A percentile compares a stretch with the other conserved stretches of the same genome.
Evolutionary conservation across 2,329 filamentous ascomycete species (phyloP).

Genomic region (Monilinia vaccinii-corymbosi): DNA sequence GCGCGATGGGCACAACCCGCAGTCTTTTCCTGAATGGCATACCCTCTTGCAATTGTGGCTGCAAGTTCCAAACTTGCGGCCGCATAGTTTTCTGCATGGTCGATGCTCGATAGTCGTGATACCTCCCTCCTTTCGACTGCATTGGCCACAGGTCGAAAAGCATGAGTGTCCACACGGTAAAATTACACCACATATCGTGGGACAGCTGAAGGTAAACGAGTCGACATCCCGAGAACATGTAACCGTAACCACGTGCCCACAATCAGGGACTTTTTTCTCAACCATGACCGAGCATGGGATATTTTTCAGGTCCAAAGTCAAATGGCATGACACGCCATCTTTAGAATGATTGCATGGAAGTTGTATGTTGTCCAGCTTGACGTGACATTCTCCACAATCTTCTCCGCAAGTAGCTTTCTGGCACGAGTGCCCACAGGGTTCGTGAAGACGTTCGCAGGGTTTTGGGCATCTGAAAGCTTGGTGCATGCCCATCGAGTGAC

Average conservation of each 20-base stretch:
- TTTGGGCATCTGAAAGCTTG: constrained; percentile 37
- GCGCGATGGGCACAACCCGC: constrained; percentile 36
- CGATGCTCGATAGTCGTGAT: constrained; percentile 35
- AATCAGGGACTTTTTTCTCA: constrained; percentile 41
- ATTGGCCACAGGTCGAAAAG: constrained; percentile 38
- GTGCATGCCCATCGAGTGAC: constrained; percentile 41
- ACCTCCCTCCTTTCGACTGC: constrained; percentile 33
- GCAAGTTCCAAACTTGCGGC: constrained; percentile 44
- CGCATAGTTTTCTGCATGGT: constrained; percentile 40
- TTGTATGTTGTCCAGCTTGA: constrained; percentile 27
- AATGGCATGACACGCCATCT: constrained; percentile 31
- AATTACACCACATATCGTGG: constrained; percentile 34
- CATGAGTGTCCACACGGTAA: constrained; percentile 53
- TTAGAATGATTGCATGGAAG: constrained; percentile 35
- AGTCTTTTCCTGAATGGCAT: constrained; percentile 44
- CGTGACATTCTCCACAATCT: constrained; percentile 33
- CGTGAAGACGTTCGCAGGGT: constrained; percentile 35
- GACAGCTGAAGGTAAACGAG: constrained; percentile 37
- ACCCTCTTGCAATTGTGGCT: constrained; percentile 40
- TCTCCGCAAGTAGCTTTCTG: constrained; percentile 35
- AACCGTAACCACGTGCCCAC: constrained; percentile 43
- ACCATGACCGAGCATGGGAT: constrained; percentile 43
- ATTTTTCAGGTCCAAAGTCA: constrained; percentile 34
- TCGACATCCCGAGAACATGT: constrained; percentile 41
- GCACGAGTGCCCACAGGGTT: constrained; percentile 38